Evolutionary conservation across 768 basidiomycete species (phyloP).

Genomic region (Xerocomellus chrysenteron): DNA sequence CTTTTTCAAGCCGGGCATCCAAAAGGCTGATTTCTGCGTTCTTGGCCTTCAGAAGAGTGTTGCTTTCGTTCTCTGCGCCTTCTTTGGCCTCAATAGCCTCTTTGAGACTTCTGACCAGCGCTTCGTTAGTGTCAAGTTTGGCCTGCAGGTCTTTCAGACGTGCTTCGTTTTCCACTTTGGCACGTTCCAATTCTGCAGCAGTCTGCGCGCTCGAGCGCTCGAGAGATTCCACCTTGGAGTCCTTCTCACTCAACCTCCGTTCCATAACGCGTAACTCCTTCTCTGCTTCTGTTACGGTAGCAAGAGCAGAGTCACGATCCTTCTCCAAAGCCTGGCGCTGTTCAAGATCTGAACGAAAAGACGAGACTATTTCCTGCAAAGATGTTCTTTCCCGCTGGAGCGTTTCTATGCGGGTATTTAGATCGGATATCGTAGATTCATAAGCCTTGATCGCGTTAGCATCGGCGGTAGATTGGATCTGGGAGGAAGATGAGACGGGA

Average conservation of each 20-base stretch:
- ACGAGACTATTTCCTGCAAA: conserved; percentile 40
- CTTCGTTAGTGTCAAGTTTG: conserved; percentile 44
- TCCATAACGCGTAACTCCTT: conserved; percentile 41
- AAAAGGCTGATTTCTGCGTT: conserved; percentile 60
- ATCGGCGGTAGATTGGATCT: conserved; percentile 42
- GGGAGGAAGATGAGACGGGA: conserved; percentile 26
- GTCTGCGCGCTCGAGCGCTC: conserved; percentile 43
- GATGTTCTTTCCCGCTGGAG: conserved; percentile 72
- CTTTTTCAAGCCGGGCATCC: conserved; percentile 45
- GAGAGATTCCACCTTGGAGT: conserved; percentile 45
- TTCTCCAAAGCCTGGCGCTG: conserved; percentile 34
- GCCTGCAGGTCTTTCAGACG: conserved; percentile 43
- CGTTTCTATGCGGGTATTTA: conserved; percentile 47
- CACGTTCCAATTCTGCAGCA: conserved; percentile 44
- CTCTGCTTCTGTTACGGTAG: conserved; percentile 44
- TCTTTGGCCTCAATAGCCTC: conserved; percentile 53
- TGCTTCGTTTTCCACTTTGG: conserved; percentile 44
- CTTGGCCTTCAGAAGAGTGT: conserved; percentile 52
- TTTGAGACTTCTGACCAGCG: conserved; percentile 48
- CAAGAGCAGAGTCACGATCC: conserved; percentile 45
- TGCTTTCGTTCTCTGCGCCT: conserved; percentile 47
- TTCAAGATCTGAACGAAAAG: conserved; percentile 22
- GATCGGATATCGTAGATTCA: conserved; percentile 19
- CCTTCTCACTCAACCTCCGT: conserved; percentile 43
- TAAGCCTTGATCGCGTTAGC: conserved; percentile 5